A percentile compares a stretch with the other conserved stretches of the same genome.
phyloP scores from a whole-genome alignment of 371 early-diverging fungal species.

The Rhizomucor pusillus region DNA sequence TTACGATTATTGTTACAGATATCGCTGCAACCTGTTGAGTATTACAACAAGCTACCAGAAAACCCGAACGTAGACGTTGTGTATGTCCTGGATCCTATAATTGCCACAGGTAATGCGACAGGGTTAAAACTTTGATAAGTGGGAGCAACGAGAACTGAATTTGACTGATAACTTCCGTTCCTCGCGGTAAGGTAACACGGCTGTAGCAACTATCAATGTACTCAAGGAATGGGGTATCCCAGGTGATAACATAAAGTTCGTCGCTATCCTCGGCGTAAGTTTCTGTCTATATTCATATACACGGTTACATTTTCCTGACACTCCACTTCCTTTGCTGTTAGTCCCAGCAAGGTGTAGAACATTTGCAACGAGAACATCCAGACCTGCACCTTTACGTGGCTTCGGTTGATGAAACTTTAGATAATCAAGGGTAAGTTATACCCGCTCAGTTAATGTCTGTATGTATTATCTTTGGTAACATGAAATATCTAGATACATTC shows the following conservation, averaged over 20 bases:
- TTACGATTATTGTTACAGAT: constrained; percentile 23
- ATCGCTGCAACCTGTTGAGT: constrained; percentile 87
- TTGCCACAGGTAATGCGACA: constrained; percentile 64
- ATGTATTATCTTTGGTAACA: constrained; percentile 1
- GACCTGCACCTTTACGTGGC: constrained; percentile 72
- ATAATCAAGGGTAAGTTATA: constrained; percentile 52
- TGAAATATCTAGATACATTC: constrained; percentile 47
- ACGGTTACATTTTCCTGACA: not conserved
- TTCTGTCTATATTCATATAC: not conserved
- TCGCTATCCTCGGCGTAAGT: constrained; percentile 60
- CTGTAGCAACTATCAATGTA: constrained; percentile 77
- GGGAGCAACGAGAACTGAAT: not conserved
- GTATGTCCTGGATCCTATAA: constrained; percentile 80
- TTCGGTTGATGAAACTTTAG: constrained; percentile 69
- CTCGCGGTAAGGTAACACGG: constrained; percentile 59
- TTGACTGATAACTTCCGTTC: not conserved
- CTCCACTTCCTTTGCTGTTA: constrained; percentile 6
- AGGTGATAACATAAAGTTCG: constrained; percentile 66
- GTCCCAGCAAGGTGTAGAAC: constrained; percentile 59
- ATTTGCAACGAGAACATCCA: constrained; percentile 65
- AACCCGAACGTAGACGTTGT: constrained; percentile 68
- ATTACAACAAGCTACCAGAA: constrained; percentile 87
- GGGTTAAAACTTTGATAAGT: not conserved
- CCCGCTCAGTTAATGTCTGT: not conserved
- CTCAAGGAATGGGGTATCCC: constrained; percentile 78